phyloP scores from a whole-genome alignment of 2,329 filamentous ascomycete genomes.

The Exophiala lecanii-corni region DNA sequence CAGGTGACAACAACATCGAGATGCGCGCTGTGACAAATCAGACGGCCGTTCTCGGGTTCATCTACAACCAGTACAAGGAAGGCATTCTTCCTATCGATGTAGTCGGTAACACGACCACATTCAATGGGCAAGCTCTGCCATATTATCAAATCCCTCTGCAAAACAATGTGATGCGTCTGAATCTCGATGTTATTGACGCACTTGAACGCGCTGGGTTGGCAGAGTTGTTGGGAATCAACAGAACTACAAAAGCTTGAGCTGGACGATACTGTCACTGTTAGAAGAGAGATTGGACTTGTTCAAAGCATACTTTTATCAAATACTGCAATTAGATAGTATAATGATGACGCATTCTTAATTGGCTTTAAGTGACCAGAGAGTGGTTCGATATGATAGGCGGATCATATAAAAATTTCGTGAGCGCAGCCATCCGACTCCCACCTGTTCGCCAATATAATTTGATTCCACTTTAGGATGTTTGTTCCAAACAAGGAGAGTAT shows the following conservation, averaged over 20 bases:
- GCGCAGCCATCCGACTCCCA: too few species aligned
- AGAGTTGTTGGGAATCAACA: slow-evolving; percentile 11
- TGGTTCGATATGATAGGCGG: too few species aligned
- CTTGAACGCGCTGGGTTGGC: slow-evolving; percentile 11
- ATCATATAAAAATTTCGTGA: too few species aligned
- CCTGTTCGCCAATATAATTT: too few species aligned
- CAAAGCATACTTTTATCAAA: too few species aligned
- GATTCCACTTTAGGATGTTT: too few species aligned
- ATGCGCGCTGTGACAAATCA: slow-evolving; percentile 49
- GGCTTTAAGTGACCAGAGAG: too few species aligned
- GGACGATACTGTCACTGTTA: too few species aligned
- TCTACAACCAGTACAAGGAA: slow-evolving; percentile 24
- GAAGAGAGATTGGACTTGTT: too few species aligned
- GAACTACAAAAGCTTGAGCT: slow-evolving; percentile 1
- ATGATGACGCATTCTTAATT: too few species aligned
- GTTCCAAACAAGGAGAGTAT: too few species aligned
- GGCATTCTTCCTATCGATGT: slow-evolving; percentile 50
- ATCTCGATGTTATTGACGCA: slow-evolving; percentile 13
- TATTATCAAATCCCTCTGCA: slow-evolving; percentile 52
- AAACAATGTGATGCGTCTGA: slow-evolving; percentile 39
- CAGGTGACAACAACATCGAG: slow-evolving; percentile 50
- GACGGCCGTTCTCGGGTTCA: slow-evolving; percentile 30
- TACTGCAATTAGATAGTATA: too few species aligned
- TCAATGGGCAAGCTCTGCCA: slow-evolving; percentile 45
- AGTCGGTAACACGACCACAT: slow-evolving; percentile 45